These are phyloP conservation scores for Kentomonas sorsogonicus DNA, from an alignment of 208 protist genomes.

Conservation along the genomic window DNA sequence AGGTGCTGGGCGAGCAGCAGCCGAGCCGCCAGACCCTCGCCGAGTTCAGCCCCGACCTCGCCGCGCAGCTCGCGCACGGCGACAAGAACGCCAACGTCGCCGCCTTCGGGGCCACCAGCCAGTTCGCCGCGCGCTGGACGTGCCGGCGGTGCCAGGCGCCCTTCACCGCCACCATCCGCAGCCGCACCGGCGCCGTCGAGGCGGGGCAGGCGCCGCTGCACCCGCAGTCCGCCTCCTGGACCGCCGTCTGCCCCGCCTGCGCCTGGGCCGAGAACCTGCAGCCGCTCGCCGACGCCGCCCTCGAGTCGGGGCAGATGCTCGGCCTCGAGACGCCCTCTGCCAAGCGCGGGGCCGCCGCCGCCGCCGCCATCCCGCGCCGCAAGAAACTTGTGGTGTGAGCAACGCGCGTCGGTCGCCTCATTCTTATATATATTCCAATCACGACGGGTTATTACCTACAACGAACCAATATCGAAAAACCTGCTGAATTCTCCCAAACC, in stretches of 20 bases:
- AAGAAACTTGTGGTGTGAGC: conserved; percentile 38
- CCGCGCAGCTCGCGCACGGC: conserved; percentile 33
- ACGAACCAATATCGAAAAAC: too few species aligned
- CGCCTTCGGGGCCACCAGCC: conserved; percentile 46
- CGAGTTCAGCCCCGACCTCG: conserved; percentile 35
- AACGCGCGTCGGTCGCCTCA: too few species aligned
- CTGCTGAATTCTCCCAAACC: too few species aligned
- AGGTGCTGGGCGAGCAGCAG: conserved; percentile 64
- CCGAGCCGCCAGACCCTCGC: conserved; percentile 16
- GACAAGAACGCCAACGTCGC: conserved; percentile 52
- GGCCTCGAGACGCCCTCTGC: conserved; percentile 28
- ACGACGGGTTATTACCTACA: not conserved
- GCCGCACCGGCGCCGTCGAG: conserved; percentile 66
- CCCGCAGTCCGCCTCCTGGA: conserved; percentile 41
- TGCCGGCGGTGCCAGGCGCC: conserved; percentile 47
- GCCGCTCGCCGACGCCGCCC: conserved; percentile 23
- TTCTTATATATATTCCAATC: not conserved
- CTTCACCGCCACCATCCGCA: conserved; percentile 68
- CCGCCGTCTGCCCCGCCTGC: conserved; percentile 55
- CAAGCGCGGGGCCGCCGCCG: conserved; percentile 1
- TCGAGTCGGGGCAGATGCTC: conserved; percentile 48
- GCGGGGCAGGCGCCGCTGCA: conserved; percentile 55
- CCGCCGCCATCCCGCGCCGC: conserved; percentile 35
- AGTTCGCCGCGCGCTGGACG: conserved; percentile 72
- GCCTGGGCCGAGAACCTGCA: conserved; percentile 59